A percentile compares a stretch with the other conserved stretches of the same genome.
These are phyloP conservation scores for Cyberlindnera galapagoensis DNA, from an alignment of 805 yeast species.

Conservation along the genomic window DNA sequence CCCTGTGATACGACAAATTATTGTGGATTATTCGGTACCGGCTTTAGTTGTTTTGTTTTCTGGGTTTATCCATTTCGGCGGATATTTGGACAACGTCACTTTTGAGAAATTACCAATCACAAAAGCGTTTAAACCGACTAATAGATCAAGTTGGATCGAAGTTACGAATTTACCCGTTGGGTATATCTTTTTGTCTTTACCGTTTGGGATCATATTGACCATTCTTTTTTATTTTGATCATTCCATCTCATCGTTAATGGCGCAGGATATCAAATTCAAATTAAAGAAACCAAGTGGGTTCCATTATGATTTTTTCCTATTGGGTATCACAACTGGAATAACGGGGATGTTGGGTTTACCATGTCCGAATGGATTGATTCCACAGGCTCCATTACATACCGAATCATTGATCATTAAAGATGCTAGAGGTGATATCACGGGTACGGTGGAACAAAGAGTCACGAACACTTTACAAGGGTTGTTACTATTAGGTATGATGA, in stretches of 20 bases:
- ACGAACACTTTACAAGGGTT: conserved; percentile 84
- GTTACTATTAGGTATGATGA: conserved; percentile 79
- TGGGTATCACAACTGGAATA: conserved; percentile 83
- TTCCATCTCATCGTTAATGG: conserved; percentile 88
- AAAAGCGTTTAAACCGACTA: conserved; percentile 70
- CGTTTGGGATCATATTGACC: conserved; percentile 84
- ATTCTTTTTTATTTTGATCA: conserved; percentile 90
- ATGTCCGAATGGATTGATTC: conserved; percentile 93
- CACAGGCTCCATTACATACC: conserved; percentile 95
- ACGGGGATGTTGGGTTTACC: conserved; percentile 89
- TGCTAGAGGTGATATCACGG: conserved; percentile 13
- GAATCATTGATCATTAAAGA: conserved; percentile 56
- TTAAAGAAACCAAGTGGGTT: conserved; percentile 81
- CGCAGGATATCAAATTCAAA: conserved; percentile 79
- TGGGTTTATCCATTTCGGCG: conserved; percentile 90
- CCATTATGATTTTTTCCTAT: conserved; percentile 84
- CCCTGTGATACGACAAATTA: conserved; percentile 54
- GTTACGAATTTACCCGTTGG: conserved; percentile 43
- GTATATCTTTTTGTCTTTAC: conserved; percentile 82
- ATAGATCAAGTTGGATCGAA: conserved; percentile 33
- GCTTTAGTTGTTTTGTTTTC: conserved; percentile 81
- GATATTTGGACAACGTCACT: conserved; percentile 49
- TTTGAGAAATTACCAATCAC: conserved; percentile 65
- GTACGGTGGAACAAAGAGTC: conserved; percentile 83
- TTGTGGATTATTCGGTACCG: conserved; percentile 86